phyloP scores from a whole-genome alignment of 257 asterid genomes.

The Salvia hispanica region DNA sequence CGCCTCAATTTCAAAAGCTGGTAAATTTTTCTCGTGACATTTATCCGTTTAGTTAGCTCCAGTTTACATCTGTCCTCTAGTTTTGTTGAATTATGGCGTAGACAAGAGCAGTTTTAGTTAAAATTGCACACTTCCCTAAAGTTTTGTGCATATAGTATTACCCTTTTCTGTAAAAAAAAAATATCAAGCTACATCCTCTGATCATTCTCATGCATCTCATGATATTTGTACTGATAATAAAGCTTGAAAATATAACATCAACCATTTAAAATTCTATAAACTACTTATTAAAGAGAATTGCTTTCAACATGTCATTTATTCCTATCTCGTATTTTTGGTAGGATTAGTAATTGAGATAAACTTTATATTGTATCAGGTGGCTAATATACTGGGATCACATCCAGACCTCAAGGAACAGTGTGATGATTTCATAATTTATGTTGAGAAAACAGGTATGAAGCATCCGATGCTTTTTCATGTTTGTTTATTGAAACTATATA shows the following conservation, averaged over 20 bases:
- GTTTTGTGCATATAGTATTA: too few species aligned
- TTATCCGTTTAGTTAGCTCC: constrained; percentile 21
- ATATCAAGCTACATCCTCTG: background rate
- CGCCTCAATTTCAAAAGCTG: constrained; percentile 59
- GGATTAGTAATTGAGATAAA: constrained; percentile 30
- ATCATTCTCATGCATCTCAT: constrained; percentile 5
- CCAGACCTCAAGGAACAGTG: constrained; percentile 70
- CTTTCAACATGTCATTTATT: constrained; percentile 1
- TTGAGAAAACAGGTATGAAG: constrained; percentile 56
- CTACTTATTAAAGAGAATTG: constrained; percentile 12
- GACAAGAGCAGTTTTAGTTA: background rate
- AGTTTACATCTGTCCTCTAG: constrained; percentile 14
- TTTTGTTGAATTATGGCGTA: constrained; percentile 22
- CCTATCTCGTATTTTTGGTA: background rate
- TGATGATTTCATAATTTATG: constrained; percentile 50
- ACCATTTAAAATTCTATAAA: background rate
- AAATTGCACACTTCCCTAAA: too few species aligned
- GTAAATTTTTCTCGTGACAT: constrained; percentile 40
- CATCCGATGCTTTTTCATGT: constrained; percentile 20
- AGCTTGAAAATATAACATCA: constrained; percentile 12
- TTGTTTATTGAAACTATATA: constrained; percentile 8
- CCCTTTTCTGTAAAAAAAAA: too few species aligned
- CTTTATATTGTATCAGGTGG: constrained; percentile 49
- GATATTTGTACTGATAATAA: constrained; percentile 17
- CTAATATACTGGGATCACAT: constrained; percentile 54